These are phyloP conservation scores for Syzygium syzygioides DNA, from an alignment of 441 rosid genomes.

Conservation along the genomic window DNA sequence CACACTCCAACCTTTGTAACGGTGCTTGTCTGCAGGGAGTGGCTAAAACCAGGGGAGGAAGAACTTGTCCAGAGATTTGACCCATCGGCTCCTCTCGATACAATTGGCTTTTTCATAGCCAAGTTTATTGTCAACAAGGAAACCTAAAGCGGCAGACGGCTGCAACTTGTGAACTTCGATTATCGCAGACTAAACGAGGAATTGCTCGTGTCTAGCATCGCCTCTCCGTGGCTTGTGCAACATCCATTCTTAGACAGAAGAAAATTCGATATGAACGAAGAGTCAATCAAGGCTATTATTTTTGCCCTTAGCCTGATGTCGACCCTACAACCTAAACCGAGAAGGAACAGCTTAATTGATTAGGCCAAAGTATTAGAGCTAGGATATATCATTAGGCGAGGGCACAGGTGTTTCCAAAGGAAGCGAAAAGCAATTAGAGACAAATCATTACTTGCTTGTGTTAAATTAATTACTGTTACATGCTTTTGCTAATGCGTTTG, in stretches of 20 bases:
- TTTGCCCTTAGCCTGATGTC: not conserved
- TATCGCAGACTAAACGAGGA: not conserved
- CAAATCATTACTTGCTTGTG: not conserved
- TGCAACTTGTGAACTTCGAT: not conserved
- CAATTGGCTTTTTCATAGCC: conserved; percentile 94
- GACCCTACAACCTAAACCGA: not conserved
- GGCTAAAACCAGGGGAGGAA: conserved; percentile 93
- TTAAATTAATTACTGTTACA: not conserved
- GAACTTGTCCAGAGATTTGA: conserved; percentile 90
- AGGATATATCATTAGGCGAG: not conserved
- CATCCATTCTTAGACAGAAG: not conserved
- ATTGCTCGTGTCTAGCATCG: not conserved
- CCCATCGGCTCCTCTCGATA: conserved; percentile 79
- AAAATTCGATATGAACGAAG: not conserved
- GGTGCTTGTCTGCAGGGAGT: conserved; percentile 47
- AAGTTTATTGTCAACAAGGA: conserved; percentile 65
- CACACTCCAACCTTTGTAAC: not conserved
- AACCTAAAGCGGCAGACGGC: conserved; percentile 1
- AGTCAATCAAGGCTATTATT: not conserved
- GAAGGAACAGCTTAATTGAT: not conserved
- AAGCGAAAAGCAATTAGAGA: not conserved
- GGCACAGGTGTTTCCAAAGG: not conserved
- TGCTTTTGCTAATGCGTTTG: not conserved
- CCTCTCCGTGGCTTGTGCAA: not conserved
- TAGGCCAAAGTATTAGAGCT: too few species aligned